Conservation (phyloP, 2,329 filamentous ascomycete genomes). For the Cercospora brassicicola region DNA sequence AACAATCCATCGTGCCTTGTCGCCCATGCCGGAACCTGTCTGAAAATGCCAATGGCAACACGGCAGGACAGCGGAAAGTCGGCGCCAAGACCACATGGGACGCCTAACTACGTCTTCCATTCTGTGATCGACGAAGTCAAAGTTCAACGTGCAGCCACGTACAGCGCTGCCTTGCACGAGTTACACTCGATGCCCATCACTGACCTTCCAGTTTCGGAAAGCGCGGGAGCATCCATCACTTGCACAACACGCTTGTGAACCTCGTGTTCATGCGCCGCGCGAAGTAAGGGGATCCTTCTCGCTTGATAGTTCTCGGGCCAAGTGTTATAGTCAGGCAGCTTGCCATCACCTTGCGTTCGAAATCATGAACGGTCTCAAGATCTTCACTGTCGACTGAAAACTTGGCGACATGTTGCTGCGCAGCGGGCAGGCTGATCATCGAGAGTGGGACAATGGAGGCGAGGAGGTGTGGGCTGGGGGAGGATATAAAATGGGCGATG, state of each 20-base stretch:
- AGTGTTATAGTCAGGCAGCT: background rate
- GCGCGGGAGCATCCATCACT: background rate
- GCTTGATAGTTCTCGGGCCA: background rate
- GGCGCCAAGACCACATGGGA: background rate
- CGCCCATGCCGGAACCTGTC: background rate
- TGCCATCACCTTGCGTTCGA: background rate
- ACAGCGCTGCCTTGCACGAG: background rate
- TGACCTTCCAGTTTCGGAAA: background rate
- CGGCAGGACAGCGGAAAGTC: background rate
- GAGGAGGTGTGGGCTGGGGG: background rate
- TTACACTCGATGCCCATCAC: background rate
- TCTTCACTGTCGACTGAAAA: background rate
- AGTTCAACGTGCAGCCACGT: background rate
- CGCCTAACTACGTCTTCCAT: background rate
- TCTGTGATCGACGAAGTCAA: background rate
- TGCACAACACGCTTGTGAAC: background rate
- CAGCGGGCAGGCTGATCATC: background rate
- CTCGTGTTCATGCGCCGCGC: background rate
- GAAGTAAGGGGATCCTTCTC: background rate
- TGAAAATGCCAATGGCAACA: background rate
- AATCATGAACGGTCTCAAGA: background rate
- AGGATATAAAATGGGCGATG: background rate
- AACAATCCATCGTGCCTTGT: background rate
- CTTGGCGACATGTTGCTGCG: background rate
- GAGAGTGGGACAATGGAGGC: background rate